Base-by-base conservation (phyloP, 495 filamentous ascomycete species). In the Pyrenula massariospora region DNA sequence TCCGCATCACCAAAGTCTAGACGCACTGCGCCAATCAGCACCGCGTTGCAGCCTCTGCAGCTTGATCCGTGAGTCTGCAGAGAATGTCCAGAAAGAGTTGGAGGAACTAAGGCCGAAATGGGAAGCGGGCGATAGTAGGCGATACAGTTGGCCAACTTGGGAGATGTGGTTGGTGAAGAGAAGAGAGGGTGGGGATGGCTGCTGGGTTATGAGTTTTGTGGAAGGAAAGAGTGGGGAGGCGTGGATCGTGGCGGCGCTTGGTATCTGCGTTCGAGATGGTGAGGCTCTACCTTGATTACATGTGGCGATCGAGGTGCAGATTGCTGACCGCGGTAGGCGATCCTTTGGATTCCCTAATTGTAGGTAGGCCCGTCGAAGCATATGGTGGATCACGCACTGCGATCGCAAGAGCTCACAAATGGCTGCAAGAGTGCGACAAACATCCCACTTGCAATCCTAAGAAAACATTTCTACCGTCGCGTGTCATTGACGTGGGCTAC, bases 381-480 rank as follows among this genome's bases (percentile, higher is more conserved):
- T 10, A 20, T 52, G 50, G 50, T 10, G 50, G 50, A 20, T 10
- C 50, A 21, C 50, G 8, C n/a, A 52, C 50, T 21, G 22, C 50
- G 19, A 20, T 52, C 22, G 50, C n/a, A 5, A 20, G 50, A 52
- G 50, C 50, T 24, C 19, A 20, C n/a, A 24, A 20, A 21, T 52
- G 50, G 50, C 19, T 52, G 19, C 50, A 52, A 52, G 22, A 52
- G 10, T 52, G 50, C 50, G 50, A 52, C n/a, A 52, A 52, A 24
- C 50, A 52, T 24, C 19, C 50, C 10, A 24, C 10, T 24, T 52
- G 50, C 50, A 52, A 52, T 20, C 50, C n/a, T 20, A 24, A 52
- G 22, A 19, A 52, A 52, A 21, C 50, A 19, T 24, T 52, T 21
- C 50, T 52, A 52, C 50, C 50, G 50, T 52, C 50, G n/a, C 50